Evolutionary conservation across 495 filamentous ascomycete genomes (phyloP).

Genomic region (Hypoxylon fragiforme): DNA sequence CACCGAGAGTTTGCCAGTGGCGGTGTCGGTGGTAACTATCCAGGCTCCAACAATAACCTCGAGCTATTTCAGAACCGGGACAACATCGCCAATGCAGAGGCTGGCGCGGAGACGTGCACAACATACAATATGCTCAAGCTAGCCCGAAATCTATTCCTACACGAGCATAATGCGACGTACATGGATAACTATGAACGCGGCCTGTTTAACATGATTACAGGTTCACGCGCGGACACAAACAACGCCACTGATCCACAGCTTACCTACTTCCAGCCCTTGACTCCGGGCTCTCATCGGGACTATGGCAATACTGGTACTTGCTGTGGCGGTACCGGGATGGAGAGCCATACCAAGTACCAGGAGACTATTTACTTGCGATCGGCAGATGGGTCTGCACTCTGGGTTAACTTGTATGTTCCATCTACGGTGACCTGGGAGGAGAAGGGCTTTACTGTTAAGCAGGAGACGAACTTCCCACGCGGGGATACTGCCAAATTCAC

Average conservation of each 20-base stretch:
- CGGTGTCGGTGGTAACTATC: slow-evolving; percentile 26
- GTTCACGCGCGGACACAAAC: slow-evolving; percentile 30
- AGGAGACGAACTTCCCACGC: slow-evolving; percentile 36
- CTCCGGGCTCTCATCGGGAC: slow-evolving; percentile 36
- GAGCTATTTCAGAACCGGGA: slow-evolving; percentile 43
- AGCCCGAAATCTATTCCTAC: slow-evolving; percentile 37
- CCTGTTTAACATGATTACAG: slow-evolving; percentile 38
- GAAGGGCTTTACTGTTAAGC: slow-evolving; percentile 34
- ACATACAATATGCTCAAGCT: slow-evolving; percentile 43
- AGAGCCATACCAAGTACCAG: slow-evolving; percentile 41
- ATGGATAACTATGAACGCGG: slow-evolving; percentile 44
- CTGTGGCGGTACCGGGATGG: slow-evolving; percentile 41
- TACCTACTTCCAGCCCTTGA: slow-evolving; percentile 41
- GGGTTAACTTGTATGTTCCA: slow-evolving; percentile 40
- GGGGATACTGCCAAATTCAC: slow-evolving; percentile 32
- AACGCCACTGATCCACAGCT: slow-evolving; percentile 31
- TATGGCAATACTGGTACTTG: slow-evolving; percentile 40
- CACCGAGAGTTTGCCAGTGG: slow-evolving; percentile 39
- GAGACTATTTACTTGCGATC: slow-evolving; percentile 39
- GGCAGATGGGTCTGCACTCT: slow-evolving; percentile 36
- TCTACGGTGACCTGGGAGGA: slow-evolving; percentile 37
- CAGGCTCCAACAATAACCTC: slow-evolving; percentile 34
- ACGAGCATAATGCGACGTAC: slow-evolving; percentile 37
- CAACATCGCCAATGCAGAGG: slow-evolving; percentile 32
- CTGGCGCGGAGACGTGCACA: slow-evolving; percentile 41